Evolutionary conservation across 2,329 filamentous ascomycete species (phyloP), one percentile per base, ranked within the genome.

Genomic region (Alternaria sp.): DNA sequence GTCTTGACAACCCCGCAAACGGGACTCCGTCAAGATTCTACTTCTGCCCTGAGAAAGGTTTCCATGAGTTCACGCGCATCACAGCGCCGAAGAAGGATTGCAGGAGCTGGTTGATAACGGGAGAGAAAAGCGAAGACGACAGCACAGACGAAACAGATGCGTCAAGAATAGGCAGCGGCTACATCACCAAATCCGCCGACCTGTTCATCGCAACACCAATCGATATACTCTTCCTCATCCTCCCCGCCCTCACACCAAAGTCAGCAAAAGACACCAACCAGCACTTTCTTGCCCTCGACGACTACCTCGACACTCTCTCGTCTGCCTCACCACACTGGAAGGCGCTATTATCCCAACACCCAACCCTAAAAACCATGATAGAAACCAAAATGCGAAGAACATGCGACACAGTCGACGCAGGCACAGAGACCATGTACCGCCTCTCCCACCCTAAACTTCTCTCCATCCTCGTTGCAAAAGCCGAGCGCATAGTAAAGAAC

Each of bases 361-460:
- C 61, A 7, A 67, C 46, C 31, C 71, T 77, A 49, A 75, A 60
- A 70, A 68, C 44, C 2, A 78, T 83, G 31, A 74, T 96, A 0
- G 87, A 91, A 70, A 77, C 82, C 10, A 84, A 92, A 34, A 88
- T 96, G 80, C 83, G 81, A 2, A 83, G 81, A 1, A 83, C 95
- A 5, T 96, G 93, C 77, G 93, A 97, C 69, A 89, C 85, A 0
- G 90, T 96, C 10, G 90, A 95, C 33, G 91, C 90, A 0, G 91
- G 90, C 13, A 91, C 91, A 60, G 93, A 97, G 76, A 86, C 80
- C 54, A 92, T 97, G 91, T 97, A 90, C 77, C 87, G 92, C 11
- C 80, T 96, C 24, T 95, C 84, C 67, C 84, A 90, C 69, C 79
- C 82, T 11, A 96, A 93, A 72, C 83, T 97, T 0, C 71, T 90